Conservation (phyloP, 140 eudicot species). For the Senecio squalidus region DNA sequence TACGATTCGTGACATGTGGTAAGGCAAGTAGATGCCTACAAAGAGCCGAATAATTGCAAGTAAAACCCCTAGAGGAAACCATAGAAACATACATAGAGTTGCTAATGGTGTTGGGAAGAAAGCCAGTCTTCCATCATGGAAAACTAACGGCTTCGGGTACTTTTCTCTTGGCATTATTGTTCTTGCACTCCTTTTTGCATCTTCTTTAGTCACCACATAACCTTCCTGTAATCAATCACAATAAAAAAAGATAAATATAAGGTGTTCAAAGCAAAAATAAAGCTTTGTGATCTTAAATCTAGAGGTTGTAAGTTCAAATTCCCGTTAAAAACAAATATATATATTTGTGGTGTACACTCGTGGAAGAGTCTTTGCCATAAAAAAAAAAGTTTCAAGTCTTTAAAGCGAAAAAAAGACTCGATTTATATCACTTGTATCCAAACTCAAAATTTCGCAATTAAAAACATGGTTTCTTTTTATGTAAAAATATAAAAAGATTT, state of each 20-base stretch:
- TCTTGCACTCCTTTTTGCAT: constrained; percentile 30
- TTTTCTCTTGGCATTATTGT: constrained; percentile 54
- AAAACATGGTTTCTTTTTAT: too few species aligned
- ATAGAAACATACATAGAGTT: constrained; percentile 63
- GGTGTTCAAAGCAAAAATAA: not conserved
- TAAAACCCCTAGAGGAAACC: constrained; percentile 73
- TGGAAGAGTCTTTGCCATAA: too few species aligned
- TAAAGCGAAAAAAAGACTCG: too few species aligned
- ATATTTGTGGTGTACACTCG: too few species aligned
- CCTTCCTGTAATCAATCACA: constrained; percentile 58
- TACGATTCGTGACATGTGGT: constrained; percentile 38
- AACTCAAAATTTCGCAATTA: too few species aligned
- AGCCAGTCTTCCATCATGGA: constrained; percentile 90
- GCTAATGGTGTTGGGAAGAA: constrained; percentile 81
- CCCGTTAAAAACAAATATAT: too few species aligned
- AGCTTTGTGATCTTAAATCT: not conserved
- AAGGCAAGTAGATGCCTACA: constrained; percentile 61
- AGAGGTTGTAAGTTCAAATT: too few species aligned
- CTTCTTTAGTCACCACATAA: constrained; percentile 66
- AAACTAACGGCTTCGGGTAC: constrained; percentile 81
- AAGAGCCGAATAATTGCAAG: constrained; percentile 51
- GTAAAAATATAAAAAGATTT: too few species aligned
- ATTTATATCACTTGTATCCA: too few species aligned
- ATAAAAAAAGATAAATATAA: not conserved
- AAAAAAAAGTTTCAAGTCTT: too few species aligned